phyloP scores from a whole-genome alignment of 2,329 filamentous ascomycete genomes.

The Colletotrichum neosansevieriae region DNA sequence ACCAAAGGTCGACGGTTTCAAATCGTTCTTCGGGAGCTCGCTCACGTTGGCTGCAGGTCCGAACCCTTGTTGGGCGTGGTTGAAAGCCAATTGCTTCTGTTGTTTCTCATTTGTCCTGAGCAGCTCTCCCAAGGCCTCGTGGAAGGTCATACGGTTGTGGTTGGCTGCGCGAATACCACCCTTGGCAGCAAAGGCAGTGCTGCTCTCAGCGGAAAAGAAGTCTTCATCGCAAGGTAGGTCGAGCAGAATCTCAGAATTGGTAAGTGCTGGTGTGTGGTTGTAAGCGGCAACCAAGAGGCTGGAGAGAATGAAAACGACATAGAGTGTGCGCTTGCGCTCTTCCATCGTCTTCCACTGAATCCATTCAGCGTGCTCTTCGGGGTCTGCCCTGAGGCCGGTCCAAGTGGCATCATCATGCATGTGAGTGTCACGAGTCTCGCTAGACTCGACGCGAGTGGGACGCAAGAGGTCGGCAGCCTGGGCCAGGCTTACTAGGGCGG shows the following conservation, averaged over 20 bases:
- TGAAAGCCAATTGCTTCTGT: slow-evolving; percentile 66
- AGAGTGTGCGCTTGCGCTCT: slow-evolving; percentile 93
- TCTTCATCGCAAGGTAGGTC: slow-evolving; percentile 95
- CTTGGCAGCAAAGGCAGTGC: slow-evolving; percentile 82
- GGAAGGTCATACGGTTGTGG: slow-evolving; percentile 81
- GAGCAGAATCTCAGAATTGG: slow-evolving; percentile 92
- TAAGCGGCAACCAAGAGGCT: slow-evolving; percentile 93
- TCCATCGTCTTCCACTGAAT: slow-evolving; percentile 88
- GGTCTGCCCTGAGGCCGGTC: slow-evolving; percentile 59
- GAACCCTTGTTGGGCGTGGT: slow-evolving; percentile 58
- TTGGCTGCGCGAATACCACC: slow-evolving; percentile 79
- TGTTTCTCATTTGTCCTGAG: slow-evolving; percentile 79
- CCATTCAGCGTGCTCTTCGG: slow-evolving; percentile 81
- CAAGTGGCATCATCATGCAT: slow-evolving; percentile 66
- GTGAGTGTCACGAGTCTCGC: slow-evolving; percentile 65
- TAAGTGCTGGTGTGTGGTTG: slow-evolving; percentile 90
- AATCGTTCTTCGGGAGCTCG: slow-evolving; percentile 64
- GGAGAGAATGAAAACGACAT: slow-evolving; percentile 90
- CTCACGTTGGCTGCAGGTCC: slow-evolving; percentile 57
- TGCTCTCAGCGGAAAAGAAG: slow-evolving; percentile 85
- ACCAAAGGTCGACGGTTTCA: slow-evolving; percentile 90
- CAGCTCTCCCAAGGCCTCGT: slow-evolving; percentile 82
- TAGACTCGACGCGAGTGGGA: slow-evolving; percentile 58
- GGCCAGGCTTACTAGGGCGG: slow-evolving; percentile 89
- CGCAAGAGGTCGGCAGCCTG: slow-evolving; percentile 82